Evolutionary conservation across 768 basidiomycete genomes (phyloP).

Genomic region (Strobilomyces dryophilus): DNA sequence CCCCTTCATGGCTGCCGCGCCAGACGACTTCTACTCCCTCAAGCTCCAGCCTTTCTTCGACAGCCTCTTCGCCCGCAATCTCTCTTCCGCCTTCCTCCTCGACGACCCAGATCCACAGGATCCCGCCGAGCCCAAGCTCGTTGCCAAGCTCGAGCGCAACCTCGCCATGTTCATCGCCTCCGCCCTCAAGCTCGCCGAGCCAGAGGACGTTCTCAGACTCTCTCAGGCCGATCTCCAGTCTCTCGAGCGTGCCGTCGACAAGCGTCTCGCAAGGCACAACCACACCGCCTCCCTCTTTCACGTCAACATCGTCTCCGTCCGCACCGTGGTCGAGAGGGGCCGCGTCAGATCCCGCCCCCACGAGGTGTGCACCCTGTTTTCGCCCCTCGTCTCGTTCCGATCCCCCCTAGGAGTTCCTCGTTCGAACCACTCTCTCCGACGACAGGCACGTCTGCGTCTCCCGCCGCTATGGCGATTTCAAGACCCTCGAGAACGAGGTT

Average conservation of each 20-base stretch:
- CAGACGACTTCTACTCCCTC: conserved; percentile 86
- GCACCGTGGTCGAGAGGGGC: conserved; percentile 79
- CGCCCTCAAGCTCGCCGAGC: conserved; percentile 77
- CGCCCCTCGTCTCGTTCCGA: not conserved
- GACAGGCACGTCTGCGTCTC: conserved; percentile 82
- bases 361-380: conserved; percentile 52
- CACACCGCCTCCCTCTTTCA: conserved; percentile 64
- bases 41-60: conserved; percentile 95
- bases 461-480: conserved; percentile 93
- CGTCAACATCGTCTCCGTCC: conserved; percentile 87
- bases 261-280: conserved; percentile 46
- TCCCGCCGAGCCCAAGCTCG: conserved; percentile 60
- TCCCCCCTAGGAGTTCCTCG: conserved; percentile 79
- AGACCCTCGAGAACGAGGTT: conserved; percentile 81
- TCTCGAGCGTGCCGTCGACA: conserved; percentile 68
- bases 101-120: conserved; percentile 58
- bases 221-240: conserved; percentile 80
- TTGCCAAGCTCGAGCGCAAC: conserved; percentile 81
- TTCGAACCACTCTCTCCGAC: conserved; percentile 75
- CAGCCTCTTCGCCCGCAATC: conserved; percentile 75
- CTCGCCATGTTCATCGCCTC: conserved; percentile 76
- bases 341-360: conserved; percentile 81
- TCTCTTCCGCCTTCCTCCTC: conserved; percentile 45
- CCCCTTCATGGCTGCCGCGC: conserved; percentile 88
- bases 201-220: conserved; percentile 87